These are phyloP conservation scores for Colletotrichum lini DNA, from an alignment of 2,329 filamentous ascomycete species.

Conservation along the genomic window DNA sequence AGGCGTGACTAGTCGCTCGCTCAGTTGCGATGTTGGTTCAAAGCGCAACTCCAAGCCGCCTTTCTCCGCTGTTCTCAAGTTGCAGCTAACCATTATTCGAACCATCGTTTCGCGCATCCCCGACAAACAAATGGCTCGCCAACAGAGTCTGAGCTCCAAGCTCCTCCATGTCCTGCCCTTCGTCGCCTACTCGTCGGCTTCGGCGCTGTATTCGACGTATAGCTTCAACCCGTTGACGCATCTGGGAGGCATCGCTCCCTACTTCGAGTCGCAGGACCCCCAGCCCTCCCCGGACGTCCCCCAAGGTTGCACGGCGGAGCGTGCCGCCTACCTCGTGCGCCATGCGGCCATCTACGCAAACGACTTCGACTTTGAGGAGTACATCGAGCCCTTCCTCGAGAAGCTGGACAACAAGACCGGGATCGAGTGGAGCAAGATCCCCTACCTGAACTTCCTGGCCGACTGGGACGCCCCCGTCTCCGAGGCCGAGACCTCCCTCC, in stretches of 20 bases:
- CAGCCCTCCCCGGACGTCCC: constrained; percentile 59
- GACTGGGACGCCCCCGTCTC: constrained; percentile 71
- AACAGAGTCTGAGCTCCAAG: constrained; percentile 17
- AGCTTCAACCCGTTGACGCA: constrained; percentile 69
- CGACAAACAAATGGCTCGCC: constrained; percentile 19
- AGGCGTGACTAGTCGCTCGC: not conserved
- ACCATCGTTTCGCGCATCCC: not conserved
- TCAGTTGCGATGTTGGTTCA: not conserved
- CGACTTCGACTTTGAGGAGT: constrained; percentile 70
- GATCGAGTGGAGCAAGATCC: constrained; percentile 70
- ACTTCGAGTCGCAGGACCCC: constrained; percentile 69
- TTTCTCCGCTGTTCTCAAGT: not conserved
- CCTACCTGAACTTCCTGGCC: constrained; percentile 68
- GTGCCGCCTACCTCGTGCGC: constrained; percentile 70
- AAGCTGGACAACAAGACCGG: constrained; percentile 71
- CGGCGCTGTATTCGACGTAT: constrained; percentile 61
- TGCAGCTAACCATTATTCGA: not conserved
- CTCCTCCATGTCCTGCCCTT: constrained; percentile 26
- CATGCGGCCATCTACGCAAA: constrained; percentile 74
- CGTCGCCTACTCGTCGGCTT: constrained; percentile 38
- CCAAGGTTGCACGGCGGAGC: constrained; percentile 64
- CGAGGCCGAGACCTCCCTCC: constrained; percentile 62
- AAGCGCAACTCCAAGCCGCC: not conserved
- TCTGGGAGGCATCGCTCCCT: constrained; percentile 69
- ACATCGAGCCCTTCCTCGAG: constrained; percentile 68